Evolutionary conservation across 257 asterid species (phyloP).

Genomic region (Gentiana straminea): DNA sequence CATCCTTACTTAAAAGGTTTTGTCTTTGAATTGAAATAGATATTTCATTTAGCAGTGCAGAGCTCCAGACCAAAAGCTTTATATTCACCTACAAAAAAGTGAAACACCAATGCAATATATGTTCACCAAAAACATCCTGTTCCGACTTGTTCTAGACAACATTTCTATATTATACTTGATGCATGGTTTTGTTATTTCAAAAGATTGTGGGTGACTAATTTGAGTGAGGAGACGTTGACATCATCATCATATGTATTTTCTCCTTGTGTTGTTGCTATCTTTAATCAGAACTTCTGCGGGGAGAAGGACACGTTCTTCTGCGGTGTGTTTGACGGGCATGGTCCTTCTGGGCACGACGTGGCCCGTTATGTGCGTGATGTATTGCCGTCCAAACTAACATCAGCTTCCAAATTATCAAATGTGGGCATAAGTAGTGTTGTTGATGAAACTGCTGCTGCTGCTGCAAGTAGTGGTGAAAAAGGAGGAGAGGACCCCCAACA

Average conservation of each 20-base stretch:
- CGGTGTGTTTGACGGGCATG: conserved; percentile 89
- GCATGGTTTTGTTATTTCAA: not conserved
- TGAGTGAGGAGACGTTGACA: not conserved
- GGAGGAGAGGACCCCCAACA: conserved; percentile 2
- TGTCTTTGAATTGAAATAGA: no score
- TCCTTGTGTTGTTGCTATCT: not conserved
- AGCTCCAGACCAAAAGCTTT: no score
- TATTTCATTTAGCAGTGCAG: no score
- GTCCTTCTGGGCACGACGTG: conserved; percentile 83
- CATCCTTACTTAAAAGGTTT: no score
- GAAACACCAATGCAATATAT: no score
- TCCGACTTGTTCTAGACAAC: no score
- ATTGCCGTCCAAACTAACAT: conserved; percentile 62
- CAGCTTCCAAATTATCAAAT: conserved; percentile 16
- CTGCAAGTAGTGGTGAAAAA: not conserved
- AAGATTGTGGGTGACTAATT: not conserved
- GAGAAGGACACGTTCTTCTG: conserved; percentile 59
- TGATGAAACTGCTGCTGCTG: conserved; percentile 10
- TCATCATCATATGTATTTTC: not conserved
- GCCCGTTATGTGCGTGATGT: conserved; percentile 51
- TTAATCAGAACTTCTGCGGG: conserved; percentile 50
- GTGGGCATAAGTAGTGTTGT: not conserved
- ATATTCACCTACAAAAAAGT: no score
- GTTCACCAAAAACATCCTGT: no score
- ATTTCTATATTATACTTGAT: not conserved